These are phyloP conservation scores for Neurospora sp. DNA, from an alignment of 495 filamentous ascomycete genomes.

Conservation along the genomic window DNA sequence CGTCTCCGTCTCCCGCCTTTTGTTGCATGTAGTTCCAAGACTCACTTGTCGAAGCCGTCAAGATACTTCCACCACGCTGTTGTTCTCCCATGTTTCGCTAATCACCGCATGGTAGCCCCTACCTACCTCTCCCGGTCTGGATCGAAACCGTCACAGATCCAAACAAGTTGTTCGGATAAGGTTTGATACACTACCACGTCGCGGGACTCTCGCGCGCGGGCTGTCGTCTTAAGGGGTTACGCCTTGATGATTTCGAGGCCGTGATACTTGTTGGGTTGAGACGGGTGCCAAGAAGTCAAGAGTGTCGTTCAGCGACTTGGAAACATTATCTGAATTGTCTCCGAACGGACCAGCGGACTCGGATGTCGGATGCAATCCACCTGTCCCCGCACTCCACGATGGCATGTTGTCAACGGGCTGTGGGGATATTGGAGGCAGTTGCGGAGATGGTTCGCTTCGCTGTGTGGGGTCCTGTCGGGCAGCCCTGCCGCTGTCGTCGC, in stretches of 20 bases:
- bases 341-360: background rate
- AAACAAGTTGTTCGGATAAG: background rate
- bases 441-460: background rate
- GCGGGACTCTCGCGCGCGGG: background rate
- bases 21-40: background rate
- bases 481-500: background rate
- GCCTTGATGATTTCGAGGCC: background rate
- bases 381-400: background rate
- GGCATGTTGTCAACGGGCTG: background rate
- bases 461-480: background rate
- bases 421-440: background rate
- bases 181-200: background rate
- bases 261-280: background rate
- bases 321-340: background rate
- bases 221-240: background rate
- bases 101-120: background rate
- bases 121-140: background rate
- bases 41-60: background rate
- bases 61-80: background rate
- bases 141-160: background rate
- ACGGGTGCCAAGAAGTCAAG: background rate
- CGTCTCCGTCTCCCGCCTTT: background rate
- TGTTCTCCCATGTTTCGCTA: background rate
- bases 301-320: background rate
- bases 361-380: background rate